Percentiles rank a stretch among this genome's conserved stretches.
phyloP scores from a whole-genome alignment of 495 filamentous ascomycete genomes.

The Hypoxylon lenormandii region DNA sequence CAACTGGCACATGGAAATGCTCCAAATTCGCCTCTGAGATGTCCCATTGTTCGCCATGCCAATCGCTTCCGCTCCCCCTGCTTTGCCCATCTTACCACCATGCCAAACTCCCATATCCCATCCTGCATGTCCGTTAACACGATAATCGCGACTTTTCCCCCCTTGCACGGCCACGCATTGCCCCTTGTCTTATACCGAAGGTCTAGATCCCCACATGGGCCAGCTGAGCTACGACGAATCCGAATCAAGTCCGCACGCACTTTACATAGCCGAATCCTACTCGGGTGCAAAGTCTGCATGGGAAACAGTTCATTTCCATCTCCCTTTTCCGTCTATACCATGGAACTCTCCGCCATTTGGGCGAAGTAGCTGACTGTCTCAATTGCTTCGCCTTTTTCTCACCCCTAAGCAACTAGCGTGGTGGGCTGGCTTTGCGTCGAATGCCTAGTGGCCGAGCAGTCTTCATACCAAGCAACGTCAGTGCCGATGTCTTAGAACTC shows the following conservation, averaged over 20 bases:
- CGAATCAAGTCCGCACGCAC: conserved; percentile 23
- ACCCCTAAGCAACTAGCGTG: conserved; percentile 18
- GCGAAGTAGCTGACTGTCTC: conserved; percentile 8
- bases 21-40: conserved; percentile 26
- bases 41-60: conserved; percentile 38
- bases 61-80: conserved; percentile 29
- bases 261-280: conserved; percentile 31
- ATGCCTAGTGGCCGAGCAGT: conserved; percentile 22
- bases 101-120: conserved; percentile 36
- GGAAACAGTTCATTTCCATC: conserved; percentile 31
- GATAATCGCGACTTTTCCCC: conserved; percentile 24
- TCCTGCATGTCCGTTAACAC: conserved; percentile 34
- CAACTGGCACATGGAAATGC: conserved; percentile 37
- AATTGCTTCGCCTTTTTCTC: conserved; percentile 14
- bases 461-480: conserved; percentile 6
- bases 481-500: conserved; percentile 15
- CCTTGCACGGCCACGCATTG: conserved; percentile 4
- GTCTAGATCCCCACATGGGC: conserved; percentile 41
- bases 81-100: conserved; percentile 38
- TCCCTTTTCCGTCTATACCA: conserved; percentile 17
- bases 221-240: conserved; percentile 29
- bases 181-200: conserved; percentile 18
- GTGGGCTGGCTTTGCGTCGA: conserved; percentile 12
- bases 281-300: conserved; percentile 22
- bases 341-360: conserved; percentile 31